Conservation (phyloP, 2,329 filamentous ascomycete genomes). For the Xylaria sp. region DNA sequence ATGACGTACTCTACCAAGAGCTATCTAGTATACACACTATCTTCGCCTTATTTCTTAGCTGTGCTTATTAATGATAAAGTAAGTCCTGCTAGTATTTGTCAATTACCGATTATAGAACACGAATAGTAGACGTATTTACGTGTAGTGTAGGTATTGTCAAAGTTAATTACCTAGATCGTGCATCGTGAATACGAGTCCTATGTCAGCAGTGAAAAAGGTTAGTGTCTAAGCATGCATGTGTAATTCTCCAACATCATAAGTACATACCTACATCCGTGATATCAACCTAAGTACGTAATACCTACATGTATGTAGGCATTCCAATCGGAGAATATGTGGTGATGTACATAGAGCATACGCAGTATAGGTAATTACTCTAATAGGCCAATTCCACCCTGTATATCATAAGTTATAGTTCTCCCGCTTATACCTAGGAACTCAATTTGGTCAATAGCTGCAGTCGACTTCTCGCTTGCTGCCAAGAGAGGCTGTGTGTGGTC, state of each 20-base stretch:
- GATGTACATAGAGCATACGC: too few relatives aligned
- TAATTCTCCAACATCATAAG: neutral
- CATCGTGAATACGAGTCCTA: conserved; percentile 2
- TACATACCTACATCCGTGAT: too few relatives aligned
- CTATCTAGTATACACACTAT: neutral
- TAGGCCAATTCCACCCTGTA: conserved; percentile 4
- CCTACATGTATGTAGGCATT: too few relatives aligned
- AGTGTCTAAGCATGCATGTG: neutral
- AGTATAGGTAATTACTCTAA: neutral
- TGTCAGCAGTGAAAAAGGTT: conserved; percentile 5
- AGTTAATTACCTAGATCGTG: neutral
- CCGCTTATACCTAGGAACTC: too few relatives aligned
- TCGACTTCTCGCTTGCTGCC: neutral
- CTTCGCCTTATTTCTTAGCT: neutral
- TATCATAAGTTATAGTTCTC: too few relatives aligned
- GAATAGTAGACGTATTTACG: neutral
- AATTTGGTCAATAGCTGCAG: too few relatives aligned
- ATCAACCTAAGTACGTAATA: too few relatives aligned
- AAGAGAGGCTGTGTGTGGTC: conserved; percentile 12
- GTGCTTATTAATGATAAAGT: neutral
- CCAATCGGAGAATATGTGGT: neutral
- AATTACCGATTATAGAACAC: conserved; percentile 7
- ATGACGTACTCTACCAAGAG: neutral
- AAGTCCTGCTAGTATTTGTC: conserved; percentile 6
- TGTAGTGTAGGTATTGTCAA: neutral